phyloP scores from a whole-genome alignment of 1,139 yeast species.

The Oligophagozyma castellii region DNA sequence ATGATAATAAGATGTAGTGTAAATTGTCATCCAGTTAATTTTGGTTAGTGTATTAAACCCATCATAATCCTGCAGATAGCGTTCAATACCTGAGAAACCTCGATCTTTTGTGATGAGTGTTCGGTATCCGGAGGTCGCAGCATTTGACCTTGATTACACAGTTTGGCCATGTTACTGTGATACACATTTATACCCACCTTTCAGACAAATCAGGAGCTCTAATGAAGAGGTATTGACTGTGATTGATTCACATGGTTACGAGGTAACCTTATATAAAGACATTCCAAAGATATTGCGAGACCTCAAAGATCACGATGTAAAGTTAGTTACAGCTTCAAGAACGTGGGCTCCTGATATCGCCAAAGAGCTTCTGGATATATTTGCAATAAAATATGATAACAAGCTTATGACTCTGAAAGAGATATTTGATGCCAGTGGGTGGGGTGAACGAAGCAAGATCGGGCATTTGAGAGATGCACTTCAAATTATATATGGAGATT shows the following conservation, averaged over 20 bases:
- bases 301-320: slow-evolving; percentile 30
- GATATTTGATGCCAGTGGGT: slow-evolving; percentile 36
- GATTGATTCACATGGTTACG: slow-evolving; percentile 34
- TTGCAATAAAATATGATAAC: slow-evolving; percentile 29
- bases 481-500: slow-evolving; percentile 32
- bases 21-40: too few species aligned
- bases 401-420: slow-evolving; percentile 13
- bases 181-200: slow-evolving; percentile 40
- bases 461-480: slow-evolving; percentile 32
- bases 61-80: too few species aligned
- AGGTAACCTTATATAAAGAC: slow-evolving; percentile 35
- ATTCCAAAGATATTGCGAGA: slow-evolving; percentile 39
- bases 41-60: too few species aligned
- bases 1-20: too few species aligned
- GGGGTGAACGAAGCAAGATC: slow-evolving; percentile 48
- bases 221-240: slow-evolving; percentile 22
- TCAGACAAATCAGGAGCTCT: slow-evolving; percentile 19
- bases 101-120: slow-evolving; percentile 4
- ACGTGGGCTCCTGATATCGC: slow-evolving; percentile 50
- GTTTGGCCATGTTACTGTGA: slow-evolving; percentile 45
- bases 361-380: slow-evolving; percentile 31
- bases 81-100: too few species aligned
- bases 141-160: slow-evolving; percentile 51
- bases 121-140: slow-evolving; percentile 41
- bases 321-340: slow-evolving; percentile 43